Evolutionary conservation across 306 rosid genomes (phyloP).

Genomic region (Geum urbanum): DNA sequence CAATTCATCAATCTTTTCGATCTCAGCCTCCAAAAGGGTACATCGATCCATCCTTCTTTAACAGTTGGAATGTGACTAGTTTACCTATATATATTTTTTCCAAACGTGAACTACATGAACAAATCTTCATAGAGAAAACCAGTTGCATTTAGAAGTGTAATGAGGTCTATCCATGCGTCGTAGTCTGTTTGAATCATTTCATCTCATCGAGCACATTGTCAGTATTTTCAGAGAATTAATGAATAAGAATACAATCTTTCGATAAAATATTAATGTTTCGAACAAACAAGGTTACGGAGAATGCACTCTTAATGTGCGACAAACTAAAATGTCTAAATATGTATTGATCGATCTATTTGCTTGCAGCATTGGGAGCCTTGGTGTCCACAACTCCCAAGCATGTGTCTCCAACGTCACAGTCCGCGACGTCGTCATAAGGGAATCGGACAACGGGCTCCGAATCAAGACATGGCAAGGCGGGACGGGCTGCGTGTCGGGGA

Average conservation of each 20-base stretch:
- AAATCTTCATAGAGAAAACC: not conserved
- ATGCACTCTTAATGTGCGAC: too few species aligned
- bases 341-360: not conserved
- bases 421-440: slow-evolving; percentile 47
- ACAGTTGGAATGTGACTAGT: not conserved
- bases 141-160: too few species aligned
- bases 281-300: too few species aligned
- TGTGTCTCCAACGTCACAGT: slow-evolving; percentile 90
- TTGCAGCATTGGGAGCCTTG: slow-evolving; percentile 93
- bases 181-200: not conserved
- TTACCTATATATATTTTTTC: not conserved
- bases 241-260: not conserved
- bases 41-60: not conserved
- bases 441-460: slow-evolving; percentile 84
- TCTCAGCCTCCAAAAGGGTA: slow-evolving; percentile 8
- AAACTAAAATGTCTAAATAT: not conserved
- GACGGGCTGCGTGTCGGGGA: slow-evolving; percentile 56
- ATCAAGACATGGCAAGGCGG: slow-evolving; percentile 99
- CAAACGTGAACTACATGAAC: slow-evolving; percentile 2
- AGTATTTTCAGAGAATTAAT: not conserved
- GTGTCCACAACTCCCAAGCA: slow-evolving; percentile 78
- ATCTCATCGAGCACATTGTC: not conserved
- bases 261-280: too few species aligned
- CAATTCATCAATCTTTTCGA: not conserved
- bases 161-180: not conserved